A percentile compares a stretch with the other conserved stretches of the same genome.
Conservation (phyloP, 2,329 filamentous ascomycete species). For the Exophiala alcalophila region DNA sequence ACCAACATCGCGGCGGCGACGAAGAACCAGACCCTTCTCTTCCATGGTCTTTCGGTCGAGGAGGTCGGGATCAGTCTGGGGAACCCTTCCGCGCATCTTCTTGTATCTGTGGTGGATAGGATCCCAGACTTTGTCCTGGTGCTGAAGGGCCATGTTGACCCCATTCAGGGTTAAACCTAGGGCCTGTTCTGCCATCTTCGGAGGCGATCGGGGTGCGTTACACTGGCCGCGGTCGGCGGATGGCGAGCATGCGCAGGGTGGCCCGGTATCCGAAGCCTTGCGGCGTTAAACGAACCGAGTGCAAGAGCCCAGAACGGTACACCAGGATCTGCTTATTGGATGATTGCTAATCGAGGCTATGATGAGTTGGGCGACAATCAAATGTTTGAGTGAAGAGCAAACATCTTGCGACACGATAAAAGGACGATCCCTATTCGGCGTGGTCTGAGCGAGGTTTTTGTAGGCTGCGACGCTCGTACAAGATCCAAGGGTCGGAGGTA, state of each 20-base stretch:
- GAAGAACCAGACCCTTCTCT: slow-evolving; percentile 30
- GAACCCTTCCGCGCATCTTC: slow-evolving; percentile 23
- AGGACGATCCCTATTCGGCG: not conserved
- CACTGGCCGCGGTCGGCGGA: slow-evolving; percentile 3
- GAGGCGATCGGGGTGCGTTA: slow-evolving; percentile 7
- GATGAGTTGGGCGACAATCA: slow-evolving; percentile 10
- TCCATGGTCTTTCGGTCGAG: slow-evolving; percentile 25
- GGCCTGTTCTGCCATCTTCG: slow-evolving; percentile 25
- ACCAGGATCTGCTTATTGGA: slow-evolving; percentile 9
- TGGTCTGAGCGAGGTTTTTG: not conserved
- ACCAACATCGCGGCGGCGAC: slow-evolving; percentile 27
- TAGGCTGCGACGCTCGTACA: slow-evolving; percentile 1
- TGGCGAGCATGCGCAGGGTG: not conserved
- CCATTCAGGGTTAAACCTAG: slow-evolving; percentile 25
- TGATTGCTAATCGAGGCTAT: slow-evolving; percentile 6
- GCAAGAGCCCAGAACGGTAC: not conserved
- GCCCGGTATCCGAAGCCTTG: slow-evolving; percentile 8
- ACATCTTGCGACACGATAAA: slow-evolving; percentile 9
- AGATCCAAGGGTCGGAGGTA: not conserved
- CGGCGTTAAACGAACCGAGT: slow-evolving; percentile 6
- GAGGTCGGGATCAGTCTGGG: slow-evolving; percentile 23
- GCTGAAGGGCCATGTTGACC: slow-evolving; percentile 23
- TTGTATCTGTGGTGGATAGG: slow-evolving; percentile 25
- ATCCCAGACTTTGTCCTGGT: slow-evolving; percentile 28
- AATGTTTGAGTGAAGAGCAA: slow-evolving; percentile 3